Evolutionary conservation across 2,329 filamentous ascomycete genomes (phyloP), one percentile per base, ranked within the genome.

Genomic region (Leptographium lundbergii): DNA sequence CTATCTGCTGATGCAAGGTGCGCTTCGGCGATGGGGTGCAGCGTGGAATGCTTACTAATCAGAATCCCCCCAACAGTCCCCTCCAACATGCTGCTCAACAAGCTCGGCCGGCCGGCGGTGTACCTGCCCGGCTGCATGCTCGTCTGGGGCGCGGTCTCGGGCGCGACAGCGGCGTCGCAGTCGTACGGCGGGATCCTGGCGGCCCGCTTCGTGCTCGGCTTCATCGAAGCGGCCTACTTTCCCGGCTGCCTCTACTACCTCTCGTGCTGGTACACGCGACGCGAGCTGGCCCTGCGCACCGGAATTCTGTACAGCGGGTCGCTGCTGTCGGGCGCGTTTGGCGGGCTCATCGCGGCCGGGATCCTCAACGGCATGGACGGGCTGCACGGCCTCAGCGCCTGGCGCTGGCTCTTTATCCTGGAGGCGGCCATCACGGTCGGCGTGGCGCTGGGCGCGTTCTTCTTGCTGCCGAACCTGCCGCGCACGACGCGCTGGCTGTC

Each of bases 381-480:
- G 2, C 66, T 79, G 3, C 77, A 75, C 10, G 75, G 75, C 0
- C 67, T 70, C 39, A 61, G 66, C 9, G 75, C 74, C 1, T 79
- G 74, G 73, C 70, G 71, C 29, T 79, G 71, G 77, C 72, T 78
- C 52, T 77, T 77, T 58, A 61, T 66, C 24, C 71, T 81, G 32
- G 78, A 83, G 71, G 84, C 84, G 19, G 45, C 85, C 10, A 74
- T 75, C 1, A 86, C 83, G 0, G 73, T 85, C 4, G 6, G 85
- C 1, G 84, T 34, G 13, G 61, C 82, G 1, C 64, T 84, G 5
- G 68, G 74, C 1, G 80, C 78, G 2, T 83, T 81, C 69, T 87
- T 81, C 76, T 75, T 83, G 67, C 82, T 88, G 1, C 78, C 85
- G 62, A 85, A 89, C 65, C 89, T 86, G 67, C 87, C 87, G 19